phyloP scores from a whole-genome alignment of 73 alveolate genomes.

The Paramecium pentaurelia region DNA sequence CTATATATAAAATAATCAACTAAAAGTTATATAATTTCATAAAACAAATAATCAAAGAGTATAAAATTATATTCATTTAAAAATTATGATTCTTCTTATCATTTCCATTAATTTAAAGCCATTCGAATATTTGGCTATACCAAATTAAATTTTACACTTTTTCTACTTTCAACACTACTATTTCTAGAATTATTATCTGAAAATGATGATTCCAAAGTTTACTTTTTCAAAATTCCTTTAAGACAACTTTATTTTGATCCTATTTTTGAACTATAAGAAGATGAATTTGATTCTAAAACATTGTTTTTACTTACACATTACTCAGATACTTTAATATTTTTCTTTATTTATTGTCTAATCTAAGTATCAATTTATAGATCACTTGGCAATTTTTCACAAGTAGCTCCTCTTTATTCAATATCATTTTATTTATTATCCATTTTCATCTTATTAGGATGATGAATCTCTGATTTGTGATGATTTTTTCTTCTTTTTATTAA shows the following conservation, averaged over 20 bases:
- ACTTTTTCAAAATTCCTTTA: neutral
- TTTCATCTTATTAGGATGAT: neutral
- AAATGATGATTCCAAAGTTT: neutral
- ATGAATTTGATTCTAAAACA: neutral
- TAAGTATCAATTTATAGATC: neutral
- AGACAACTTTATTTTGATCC: neutral
- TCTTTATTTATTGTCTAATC: neutral
- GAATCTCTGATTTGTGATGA: slow-evolving; percentile 3
- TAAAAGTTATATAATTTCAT: neutral
- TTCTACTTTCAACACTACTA: neutral
- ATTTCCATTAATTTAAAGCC: neutral
- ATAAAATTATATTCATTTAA: neutral
- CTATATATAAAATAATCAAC: neutral
- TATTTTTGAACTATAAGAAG: neutral
- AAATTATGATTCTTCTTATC: neutral
- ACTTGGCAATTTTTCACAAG: neutral
- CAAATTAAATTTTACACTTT: neutral
- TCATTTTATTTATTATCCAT: neutral
- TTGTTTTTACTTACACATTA: neutral
- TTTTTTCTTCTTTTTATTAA: neutral
- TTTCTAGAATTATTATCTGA: neutral
- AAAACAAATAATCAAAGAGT: neutral
- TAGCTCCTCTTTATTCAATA: neutral
- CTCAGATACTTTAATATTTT: neutral
- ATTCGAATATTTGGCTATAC: neutral